phyloP scores from a whole-genome alignment of 164 flowering plant genomes.

The Vitis vinifera region DNA sequence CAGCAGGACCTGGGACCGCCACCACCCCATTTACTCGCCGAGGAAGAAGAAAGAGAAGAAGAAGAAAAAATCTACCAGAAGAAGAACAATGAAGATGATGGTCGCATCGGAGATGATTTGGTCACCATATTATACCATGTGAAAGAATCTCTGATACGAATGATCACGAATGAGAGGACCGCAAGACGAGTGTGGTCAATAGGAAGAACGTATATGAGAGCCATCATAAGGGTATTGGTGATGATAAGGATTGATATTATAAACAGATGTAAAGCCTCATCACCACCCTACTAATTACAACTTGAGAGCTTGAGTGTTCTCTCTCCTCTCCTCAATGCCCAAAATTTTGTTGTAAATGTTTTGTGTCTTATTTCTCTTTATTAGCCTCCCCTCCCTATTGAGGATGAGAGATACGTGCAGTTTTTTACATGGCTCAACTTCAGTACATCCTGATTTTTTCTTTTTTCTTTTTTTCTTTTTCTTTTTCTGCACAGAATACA shows the following conservation, averaged over 20 bases:
- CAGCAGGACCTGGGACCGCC: constrained; percentile 5
- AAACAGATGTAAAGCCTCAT: not conserved
- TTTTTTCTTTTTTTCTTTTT: no score
- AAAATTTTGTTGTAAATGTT: no score
- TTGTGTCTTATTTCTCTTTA: no score
- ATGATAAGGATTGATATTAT: not conserved
- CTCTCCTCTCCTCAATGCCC: no score
- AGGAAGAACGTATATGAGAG: not conserved
- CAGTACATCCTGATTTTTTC: no score
- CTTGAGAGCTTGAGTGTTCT: no score
- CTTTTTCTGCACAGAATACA: no score
- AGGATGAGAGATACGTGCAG: no score
- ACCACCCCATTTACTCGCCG: constrained; percentile 22
- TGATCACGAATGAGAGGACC: not conserved
- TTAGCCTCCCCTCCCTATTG: no score
- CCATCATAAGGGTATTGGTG: not conserved
- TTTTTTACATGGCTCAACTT: no score
- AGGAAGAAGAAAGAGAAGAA: constrained; percentile 11
- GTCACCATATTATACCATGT: no score
- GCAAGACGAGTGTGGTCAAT: not conserved
- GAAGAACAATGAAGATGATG: not conserved
- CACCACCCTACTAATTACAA: not conserved
- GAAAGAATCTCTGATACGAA: no score
- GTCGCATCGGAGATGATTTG: not conserved
- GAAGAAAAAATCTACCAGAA: not conserved